Evolutionary conservation across 495 filamentous ascomycete species (phyloP).

Genomic region (Amorphotheca resinae): DNA sequence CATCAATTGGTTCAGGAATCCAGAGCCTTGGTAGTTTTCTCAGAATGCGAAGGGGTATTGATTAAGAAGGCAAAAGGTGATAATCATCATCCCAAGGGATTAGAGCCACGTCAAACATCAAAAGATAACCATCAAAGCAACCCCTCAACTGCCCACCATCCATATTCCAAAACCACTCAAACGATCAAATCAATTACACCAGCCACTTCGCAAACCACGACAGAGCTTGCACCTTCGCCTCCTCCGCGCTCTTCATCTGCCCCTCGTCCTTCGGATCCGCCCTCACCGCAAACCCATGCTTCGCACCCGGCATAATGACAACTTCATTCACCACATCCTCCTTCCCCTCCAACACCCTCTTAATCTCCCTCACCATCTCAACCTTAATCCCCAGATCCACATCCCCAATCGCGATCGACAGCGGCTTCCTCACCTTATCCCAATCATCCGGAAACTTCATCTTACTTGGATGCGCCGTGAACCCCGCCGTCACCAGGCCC

Average conservation of each 20-base stretch:
- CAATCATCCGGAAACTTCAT: slow-evolving; percentile 42
- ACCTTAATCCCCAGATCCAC: slow-evolving; percentile 32
- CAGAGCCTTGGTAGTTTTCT: no score
- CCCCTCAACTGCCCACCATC: neutral
- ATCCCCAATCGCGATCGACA: slow-evolving; percentile 42
- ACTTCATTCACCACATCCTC: slow-evolving; percentile 31
- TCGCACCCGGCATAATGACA: slow-evolving; percentile 41
- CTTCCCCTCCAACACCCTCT: slow-evolving; percentile 37
- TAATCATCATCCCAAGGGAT: no score
- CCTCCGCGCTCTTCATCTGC: slow-evolving; percentile 30
- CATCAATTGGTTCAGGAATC: no score
- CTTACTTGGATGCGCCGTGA: slow-evolving; percentile 41
- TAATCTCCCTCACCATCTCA: slow-evolving; percentile 28
- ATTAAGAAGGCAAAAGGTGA: no score
- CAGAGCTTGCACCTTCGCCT: slow-evolving; percentile 42
- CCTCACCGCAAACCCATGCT: slow-evolving; percentile 49
- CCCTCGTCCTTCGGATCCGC: slow-evolving; percentile 31
- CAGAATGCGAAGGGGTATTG: no score
- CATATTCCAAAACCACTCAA: neutral
- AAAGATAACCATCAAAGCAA: neutral
- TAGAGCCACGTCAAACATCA: no score
- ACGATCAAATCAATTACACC: no score
- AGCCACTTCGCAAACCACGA: slow-evolving; percentile 30
- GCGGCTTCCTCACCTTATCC: slow-evolving; percentile 35
- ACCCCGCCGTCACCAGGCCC: slow-evolving; percentile 15